These are phyloP conservation scores for Fusarium sp. DNA, from an alignment of 2,329 filamentous ascomycete species.

Conservation along the genomic window DNA sequence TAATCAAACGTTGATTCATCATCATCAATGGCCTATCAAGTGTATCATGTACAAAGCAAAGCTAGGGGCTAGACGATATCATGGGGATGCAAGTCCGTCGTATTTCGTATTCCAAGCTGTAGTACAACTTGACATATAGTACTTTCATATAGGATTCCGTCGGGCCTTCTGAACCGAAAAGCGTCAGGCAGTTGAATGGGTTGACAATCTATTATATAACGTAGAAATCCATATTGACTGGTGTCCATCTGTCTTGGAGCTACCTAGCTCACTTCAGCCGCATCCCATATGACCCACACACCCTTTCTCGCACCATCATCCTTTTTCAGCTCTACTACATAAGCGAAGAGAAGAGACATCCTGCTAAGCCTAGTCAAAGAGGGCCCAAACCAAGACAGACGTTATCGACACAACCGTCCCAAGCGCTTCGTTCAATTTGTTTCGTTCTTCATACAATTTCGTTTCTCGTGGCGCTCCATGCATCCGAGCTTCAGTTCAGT, in stretches of 20 bases:
- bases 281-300: slow-evolving; percentile 15
- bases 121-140: not conserved
- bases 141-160: not conserved
- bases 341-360: not conserved
- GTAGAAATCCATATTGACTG: not conserved
- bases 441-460: not conserved
- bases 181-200: not conserved
- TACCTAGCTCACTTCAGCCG: slow-evolving; percentile 3
- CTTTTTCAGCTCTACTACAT: not conserved
- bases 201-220: not conserved
- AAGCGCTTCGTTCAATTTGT: not conserved
- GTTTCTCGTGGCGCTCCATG: not conserved
- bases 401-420: not conserved
- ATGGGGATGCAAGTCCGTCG: not conserved
- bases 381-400: not conserved
- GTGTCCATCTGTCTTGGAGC: not conserved
- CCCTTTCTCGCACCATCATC: slow-evolving; percentile 22
- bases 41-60: not conserved
- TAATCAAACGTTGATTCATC: not conserved
- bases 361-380: not conserved
- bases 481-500: not conserved
- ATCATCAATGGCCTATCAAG: not conserved
- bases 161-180: slow-evolving; percentile 1
- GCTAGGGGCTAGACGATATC: not conserved
- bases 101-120: slow-evolving; percentile 11